phyloP scores from a whole-genome alignment of 768 basidiomycete genomes.

The Boletales sp. region DNA sequence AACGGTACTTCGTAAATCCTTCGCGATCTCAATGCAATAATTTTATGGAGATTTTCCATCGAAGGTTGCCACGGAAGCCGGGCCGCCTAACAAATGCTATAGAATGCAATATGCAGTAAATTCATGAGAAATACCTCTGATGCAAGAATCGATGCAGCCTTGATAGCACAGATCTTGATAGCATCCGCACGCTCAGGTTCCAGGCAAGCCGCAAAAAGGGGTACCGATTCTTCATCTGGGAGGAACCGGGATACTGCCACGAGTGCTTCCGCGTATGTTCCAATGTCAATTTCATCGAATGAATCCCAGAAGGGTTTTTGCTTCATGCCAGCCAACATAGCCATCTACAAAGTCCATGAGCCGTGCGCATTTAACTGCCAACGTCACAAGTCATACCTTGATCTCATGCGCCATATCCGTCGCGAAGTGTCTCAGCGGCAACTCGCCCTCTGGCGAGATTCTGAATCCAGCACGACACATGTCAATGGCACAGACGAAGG shows the following conservation, averaged over 20 bases:
- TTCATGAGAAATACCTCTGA: conserved; percentile 50
- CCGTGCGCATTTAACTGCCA: conserved; percentile 15
- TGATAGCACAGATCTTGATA: conserved; percentile 73
- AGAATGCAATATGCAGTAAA: not conserved
- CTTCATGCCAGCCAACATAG: conserved; percentile 26
- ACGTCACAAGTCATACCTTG: conserved; percentile 44
- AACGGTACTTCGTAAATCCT: conserved; percentile 53
- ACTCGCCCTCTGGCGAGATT: conserved; percentile 53
- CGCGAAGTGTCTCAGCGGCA: conserved; percentile 62
- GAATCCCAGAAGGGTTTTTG: conserved; percentile 72
- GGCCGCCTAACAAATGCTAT: conserved; percentile 37
- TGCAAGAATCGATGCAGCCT: conserved; percentile 65
- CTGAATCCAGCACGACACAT: conserved; percentile 65
- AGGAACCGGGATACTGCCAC: conserved; percentile 71
- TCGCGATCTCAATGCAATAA: conserved; percentile 47
- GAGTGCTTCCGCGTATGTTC: conserved; percentile 70
- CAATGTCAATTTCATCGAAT: conserved; percentile 69
- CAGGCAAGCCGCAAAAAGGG: conserved; percentile 60
- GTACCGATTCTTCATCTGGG: conserved; percentile 55
- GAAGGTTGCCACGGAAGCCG: conserved; percentile 56
- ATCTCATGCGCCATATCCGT: conserved; percentile 77
- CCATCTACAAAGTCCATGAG: conserved; percentile 15
- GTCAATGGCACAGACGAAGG: conserved; percentile 72
- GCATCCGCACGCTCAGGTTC: conserved; percentile 78
- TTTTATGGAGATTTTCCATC: conserved; percentile 44